A percentile compares a stretch with the other conserved stretches of the same genome.
Conservation (phyloP, 257 asterid species). For the Solanum appendiculatum region DNA sequence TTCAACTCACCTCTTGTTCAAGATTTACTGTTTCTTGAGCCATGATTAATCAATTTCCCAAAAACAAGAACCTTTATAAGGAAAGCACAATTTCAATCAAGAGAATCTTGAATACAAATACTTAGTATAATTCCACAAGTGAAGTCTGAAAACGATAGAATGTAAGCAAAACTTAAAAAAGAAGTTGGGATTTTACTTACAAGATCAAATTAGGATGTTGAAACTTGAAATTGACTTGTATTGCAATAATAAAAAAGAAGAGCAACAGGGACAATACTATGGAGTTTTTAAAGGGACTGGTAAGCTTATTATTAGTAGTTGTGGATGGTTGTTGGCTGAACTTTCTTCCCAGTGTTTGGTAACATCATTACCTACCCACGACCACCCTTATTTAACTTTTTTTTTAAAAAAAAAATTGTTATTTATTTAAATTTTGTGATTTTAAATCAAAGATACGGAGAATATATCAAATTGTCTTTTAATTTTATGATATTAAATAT, state of each 20-base stretch:
- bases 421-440: too few species aligned
- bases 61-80: neutral
- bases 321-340: neutral
- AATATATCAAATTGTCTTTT: too few species aligned
- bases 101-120: neutral
- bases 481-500: too few species aligned
- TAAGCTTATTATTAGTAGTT: neutral
- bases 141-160: neutral
- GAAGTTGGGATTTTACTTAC: neutral
- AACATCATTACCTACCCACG: neutral
- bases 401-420: too few species aligned
- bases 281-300: neutral
- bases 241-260: neutral
- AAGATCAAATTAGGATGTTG: neutral
- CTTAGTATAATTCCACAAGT: neutral
- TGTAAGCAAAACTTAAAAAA: neutral
- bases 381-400: neutral
- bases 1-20: slow-evolving; percentile 44
- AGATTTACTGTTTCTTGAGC: slow-evolving; percentile 29
- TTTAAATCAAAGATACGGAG: too few species aligned
- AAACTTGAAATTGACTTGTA: neutral
- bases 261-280: neutral
- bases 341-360: neutral
- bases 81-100: neutral
- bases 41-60: slow-evolving; percentile 19